A percentile compares a stretch with the other conserved stretches of the same genome.
These are phyloP conservation scores for Penicillium palitans DNA, from an alignment of 2,329 filamentous ascomycete species.

Conservation along the genomic window DNA sequence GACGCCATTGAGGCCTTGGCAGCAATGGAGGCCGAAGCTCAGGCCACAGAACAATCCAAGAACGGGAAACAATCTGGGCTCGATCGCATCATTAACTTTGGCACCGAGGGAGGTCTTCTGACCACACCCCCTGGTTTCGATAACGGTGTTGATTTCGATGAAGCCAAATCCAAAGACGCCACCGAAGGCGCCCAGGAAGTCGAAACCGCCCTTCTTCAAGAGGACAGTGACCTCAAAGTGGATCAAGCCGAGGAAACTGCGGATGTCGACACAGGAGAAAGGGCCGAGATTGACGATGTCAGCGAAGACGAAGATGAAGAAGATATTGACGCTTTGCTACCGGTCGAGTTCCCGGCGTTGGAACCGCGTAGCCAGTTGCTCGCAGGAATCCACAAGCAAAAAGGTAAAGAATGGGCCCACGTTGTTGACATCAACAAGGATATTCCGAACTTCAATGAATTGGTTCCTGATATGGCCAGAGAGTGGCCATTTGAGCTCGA, in stretches of 20 bases:
- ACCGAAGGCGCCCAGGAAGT: constrained; percentile 68
- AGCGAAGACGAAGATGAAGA: constrained; percentile 39
- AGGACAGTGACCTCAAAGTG: constrained; percentile 45
- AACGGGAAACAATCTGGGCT: constrained; percentile 54
- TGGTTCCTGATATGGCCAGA: constrained; percentile 93
- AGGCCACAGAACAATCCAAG: constrained; percentile 49
- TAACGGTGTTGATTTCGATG: constrained; percentile 72
- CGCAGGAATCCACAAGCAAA: constrained; percentile 68
- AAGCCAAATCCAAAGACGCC: constrained; percentile 56
- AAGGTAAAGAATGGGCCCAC: constrained; percentile 90
- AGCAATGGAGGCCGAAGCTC: constrained; percentile 74
- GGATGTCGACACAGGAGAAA: constrained; percentile 35
- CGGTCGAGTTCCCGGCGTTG: constrained; percentile 88
- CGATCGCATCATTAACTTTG: constrained; percentile 83
- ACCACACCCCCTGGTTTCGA: constrained; percentile 78
- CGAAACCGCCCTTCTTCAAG: constrained; percentile 59
- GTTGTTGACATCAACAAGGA: constrained; percentile 95
- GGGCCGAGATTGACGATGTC: constrained; percentile 30
- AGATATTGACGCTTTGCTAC: constrained; percentile 81
- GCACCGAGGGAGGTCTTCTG: constrained; percentile 72
- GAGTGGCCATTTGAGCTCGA: constrained; percentile 98
- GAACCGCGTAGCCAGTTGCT: constrained; percentile 79
- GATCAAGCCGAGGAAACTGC: constrained; percentile 53
- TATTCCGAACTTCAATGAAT: constrained; percentile 88
- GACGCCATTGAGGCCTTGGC: constrained; percentile 84